These are phyloP conservation scores for Aspergillus clavatus DNA, from an alignment of 2,329 filamentous ascomycete species.

Conservation along the genomic window DNA sequence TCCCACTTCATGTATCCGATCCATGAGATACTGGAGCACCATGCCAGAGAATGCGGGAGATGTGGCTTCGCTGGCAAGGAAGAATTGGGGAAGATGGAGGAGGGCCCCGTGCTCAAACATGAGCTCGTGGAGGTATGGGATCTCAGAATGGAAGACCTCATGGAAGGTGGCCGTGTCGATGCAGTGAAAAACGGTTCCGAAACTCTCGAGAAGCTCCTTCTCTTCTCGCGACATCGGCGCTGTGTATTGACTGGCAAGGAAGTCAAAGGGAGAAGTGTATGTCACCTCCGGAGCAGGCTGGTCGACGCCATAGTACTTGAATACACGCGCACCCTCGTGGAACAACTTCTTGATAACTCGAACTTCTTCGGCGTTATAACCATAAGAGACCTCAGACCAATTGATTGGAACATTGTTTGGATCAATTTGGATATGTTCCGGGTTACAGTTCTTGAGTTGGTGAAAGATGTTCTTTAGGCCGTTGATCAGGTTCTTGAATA, in stretches of 20 bases:
- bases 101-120: constrained; percentile 95
- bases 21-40: constrained; percentile 96
- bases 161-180: constrained; percentile 98
- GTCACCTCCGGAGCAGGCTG: constrained; percentile 67
- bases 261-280: constrained; percentile 78
- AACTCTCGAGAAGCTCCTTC: constrained; percentile 94
- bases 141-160: constrained; percentile 96
- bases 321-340: constrained; percentile 91
- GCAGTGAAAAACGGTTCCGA: constrained; percentile 96
- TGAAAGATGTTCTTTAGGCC: constrained; percentile 96
- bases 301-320: constrained; percentile 93
- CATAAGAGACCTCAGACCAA: constrained; percentile 93
- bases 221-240: constrained; percentile 91
- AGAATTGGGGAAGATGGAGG: constrained; percentile 94
- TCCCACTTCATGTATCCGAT: constrained; percentile 89
- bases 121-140: constrained; percentile 93
- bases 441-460: constrained; percentile 86
- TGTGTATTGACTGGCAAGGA: constrained; percentile 93
- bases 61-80: constrained; percentile 96
- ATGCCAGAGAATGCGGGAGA: constrained; percentile 97
- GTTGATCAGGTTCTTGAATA: constrained; percentile 95
- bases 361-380: constrained; percentile 95
- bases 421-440: constrained; percentile 63
- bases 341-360: constrained; percentile 96
- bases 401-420: constrained; percentile 73